These are phyloP conservation scores for Coriolopsis trogii DNA, from an alignment of 1,284 basidiomycete species.

Conservation along the genomic window DNA sequence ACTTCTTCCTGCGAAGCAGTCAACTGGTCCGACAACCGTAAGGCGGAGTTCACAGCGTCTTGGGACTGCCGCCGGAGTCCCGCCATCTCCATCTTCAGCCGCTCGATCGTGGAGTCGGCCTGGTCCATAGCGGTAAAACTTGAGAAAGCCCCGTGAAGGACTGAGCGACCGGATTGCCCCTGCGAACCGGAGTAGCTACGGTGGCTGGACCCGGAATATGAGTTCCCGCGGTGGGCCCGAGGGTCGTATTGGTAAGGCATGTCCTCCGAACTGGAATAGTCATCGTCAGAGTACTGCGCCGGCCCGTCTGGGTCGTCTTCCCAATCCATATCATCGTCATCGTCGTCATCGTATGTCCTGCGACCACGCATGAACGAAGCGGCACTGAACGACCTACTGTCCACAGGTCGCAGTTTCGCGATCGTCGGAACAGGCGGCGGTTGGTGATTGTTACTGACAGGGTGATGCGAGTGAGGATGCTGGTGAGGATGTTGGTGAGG, in stretches of 20 bases:
- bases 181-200: constrained; percentile 18
- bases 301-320: constrained; percentile 23
- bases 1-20: constrained; percentile 62
- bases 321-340: constrained; percentile 35
- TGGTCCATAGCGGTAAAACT: constrained; percentile 22
- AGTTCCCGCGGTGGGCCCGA: constrained; percentile 37
- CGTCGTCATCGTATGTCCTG: constrained; percentile 31
- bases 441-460: constrained; percentile 7
- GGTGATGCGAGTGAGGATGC: constrained; percentile 12
- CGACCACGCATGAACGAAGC: constrained; percentile 28
- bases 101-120: constrained; percentile 47
- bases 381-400: constrained; percentile 33
- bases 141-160: constrained; percentile 32
- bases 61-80: constrained; percentile 62
- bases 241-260: constrained; percentile 48
- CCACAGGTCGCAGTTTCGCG: constrained; percentile 35
- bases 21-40: constrained; percentile 66
- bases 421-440: constrained; percentile 23
- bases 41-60: constrained; percentile 62
- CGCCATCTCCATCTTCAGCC: constrained; percentile 63
- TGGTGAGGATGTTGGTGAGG: constrained; percentile 7
- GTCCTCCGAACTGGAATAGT: constrained; percentile 68
- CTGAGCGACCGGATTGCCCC: constrained; percentile 20
- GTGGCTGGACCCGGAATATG: constrained; percentile 24
- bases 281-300: constrained; percentile 33